Percentiles rank a stretch among this genome's conserved stretches.
phyloP scores from a whole-genome alignment of 1,284 basidiomycete genomes.

The Heliocybe sulcata region DNA sequence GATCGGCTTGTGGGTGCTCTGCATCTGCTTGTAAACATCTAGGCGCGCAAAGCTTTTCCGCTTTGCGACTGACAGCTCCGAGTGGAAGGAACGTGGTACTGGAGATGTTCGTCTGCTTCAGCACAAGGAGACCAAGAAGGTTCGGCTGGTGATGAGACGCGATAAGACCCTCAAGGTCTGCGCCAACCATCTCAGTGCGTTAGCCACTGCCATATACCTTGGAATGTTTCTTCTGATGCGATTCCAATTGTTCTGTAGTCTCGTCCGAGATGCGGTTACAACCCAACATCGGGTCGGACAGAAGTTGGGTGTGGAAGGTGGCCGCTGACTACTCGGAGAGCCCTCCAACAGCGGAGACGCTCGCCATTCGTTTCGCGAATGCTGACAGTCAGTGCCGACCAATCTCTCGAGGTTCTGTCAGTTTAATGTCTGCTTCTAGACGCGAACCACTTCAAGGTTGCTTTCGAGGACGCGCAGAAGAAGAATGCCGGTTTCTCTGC shows the following conservation, averaged over 20 bases:
- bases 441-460: conserved; percentile 81
- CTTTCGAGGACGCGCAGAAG: conserved; percentile 81
- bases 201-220: conserved; percentile 1
- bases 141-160: conserved; percentile 97
- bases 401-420: conserved; percentile 4
- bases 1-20: conserved; percentile 6
- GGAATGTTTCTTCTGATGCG: conserved; percentile 1
- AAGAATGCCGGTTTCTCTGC: conserved; percentile 45
- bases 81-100: conserved; percentile 98
- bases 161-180: conserved; percentile 99
- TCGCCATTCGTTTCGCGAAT: conserved; percentile 98
- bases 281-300: conserved; percentile 98
- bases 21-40: conserved; percentile 7
- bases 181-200: conserved; percentile 94
- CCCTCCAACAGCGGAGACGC: conserved; percentile 86
- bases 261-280: conserved; percentile 89
- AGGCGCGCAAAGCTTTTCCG: conserved; percentile 99
- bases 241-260: conserved; percentile 42
- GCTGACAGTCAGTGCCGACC: conserved; percentile 70
- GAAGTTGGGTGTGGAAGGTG: conserved; percentile 99
- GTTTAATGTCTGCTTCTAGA: conserved; percentile 40
- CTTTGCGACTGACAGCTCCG: conserved; percentile 74
- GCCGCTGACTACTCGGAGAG: conserved; percentile 91
- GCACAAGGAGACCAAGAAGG: conserved; percentile 87
- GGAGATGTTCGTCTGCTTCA: conserved; percentile 87